Evolutionary conservation across 2,329 filamentous ascomycete species (phyloP).

Genomic region (Xylariaceae sp.): DNA sequence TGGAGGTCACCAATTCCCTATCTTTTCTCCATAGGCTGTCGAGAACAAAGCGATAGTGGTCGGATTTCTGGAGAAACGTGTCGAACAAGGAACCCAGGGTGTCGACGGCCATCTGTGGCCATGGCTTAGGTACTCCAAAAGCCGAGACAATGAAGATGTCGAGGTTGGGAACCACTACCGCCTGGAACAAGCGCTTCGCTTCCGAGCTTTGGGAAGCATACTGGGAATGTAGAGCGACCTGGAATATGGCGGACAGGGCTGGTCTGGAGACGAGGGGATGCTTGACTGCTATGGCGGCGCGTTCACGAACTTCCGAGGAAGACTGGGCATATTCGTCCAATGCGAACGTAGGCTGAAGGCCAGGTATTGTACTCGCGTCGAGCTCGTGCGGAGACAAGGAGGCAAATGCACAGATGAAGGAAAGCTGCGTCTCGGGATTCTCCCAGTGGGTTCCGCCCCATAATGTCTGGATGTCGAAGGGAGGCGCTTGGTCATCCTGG

Average conservation of each 20-base stretch:
- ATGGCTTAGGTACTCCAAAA: conserved; percentile 72
- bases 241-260: conserved; percentile 68
- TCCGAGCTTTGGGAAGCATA: conserved; percentile 60
- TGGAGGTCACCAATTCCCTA: conserved; percentile 76
- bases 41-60: conserved; percentile 81
- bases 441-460: conserved; percentile 85
- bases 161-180: conserved; percentile 67
- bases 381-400: conserved; percentile 71
- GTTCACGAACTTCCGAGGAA: conserved; percentile 45
- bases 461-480: conserved; percentile 78
- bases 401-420: conserved; percentile 87
- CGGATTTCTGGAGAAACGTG: conserved; percentile 76
- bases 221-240: conserved; percentile 58
- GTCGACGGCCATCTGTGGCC: conserved; percentile 70
- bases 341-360: conserved; percentile 73
- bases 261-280: conserved; percentile 87
- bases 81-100: conserved; percentile 75
- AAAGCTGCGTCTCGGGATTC: conserved; percentile 80
- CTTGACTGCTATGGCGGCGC: conserved; percentile 62
- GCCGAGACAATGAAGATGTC: conserved; percentile 77
- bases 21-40: conserved; percentile 91
- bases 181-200: conserved; percentile 62
- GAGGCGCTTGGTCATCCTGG: conserved; percentile 46
- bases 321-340: conserved; percentile 52
- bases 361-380: conserved; percentile 80